A percentile compares a stretch with the other conserved stretches of the same genome.
These are phyloP conservation scores for Apodospora peruviana DNA, from an alignment of 495 filamentous ascomycete species.

Conservation along the genomic window DNA sequence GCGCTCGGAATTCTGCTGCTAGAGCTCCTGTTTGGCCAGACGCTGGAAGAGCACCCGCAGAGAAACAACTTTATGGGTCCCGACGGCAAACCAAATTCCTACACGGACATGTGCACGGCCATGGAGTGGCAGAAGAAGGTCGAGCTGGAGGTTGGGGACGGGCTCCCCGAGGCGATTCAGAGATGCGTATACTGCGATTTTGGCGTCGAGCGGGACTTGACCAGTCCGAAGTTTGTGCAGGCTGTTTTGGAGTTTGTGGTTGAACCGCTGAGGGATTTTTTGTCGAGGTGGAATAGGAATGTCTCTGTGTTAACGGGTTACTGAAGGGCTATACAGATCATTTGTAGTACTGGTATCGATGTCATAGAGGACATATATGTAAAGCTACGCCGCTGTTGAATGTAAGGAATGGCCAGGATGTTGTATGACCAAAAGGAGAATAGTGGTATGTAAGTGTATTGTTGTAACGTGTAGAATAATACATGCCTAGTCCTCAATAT, in stretches of 20 bases:
- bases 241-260: background rate
- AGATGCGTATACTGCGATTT: background rate
- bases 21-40: background rate
- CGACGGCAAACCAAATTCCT: background rate
- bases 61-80: too few species aligned
- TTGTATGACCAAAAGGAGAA: too few species aligned
- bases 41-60: background rate
- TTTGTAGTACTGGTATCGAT: too few species aligned
- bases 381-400: too few species aligned
- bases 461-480: too few species aligned
- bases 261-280: background rate
- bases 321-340: too few species aligned
- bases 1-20: background rate
- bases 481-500: too few species aligned
- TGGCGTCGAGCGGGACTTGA: background rate
- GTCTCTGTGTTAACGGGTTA: too few species aligned
- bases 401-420: too few species aligned
- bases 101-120: background rate
- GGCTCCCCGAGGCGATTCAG: background rate
- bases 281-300: background rate
- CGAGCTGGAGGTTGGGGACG: background rate
- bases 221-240: background rate
- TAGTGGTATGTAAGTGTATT: too few species aligned
- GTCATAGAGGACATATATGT: too few species aligned
- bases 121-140: background rate